phyloP scores from a whole-genome alignment of 331 rosid species.

The Quercus phellos region DNA sequence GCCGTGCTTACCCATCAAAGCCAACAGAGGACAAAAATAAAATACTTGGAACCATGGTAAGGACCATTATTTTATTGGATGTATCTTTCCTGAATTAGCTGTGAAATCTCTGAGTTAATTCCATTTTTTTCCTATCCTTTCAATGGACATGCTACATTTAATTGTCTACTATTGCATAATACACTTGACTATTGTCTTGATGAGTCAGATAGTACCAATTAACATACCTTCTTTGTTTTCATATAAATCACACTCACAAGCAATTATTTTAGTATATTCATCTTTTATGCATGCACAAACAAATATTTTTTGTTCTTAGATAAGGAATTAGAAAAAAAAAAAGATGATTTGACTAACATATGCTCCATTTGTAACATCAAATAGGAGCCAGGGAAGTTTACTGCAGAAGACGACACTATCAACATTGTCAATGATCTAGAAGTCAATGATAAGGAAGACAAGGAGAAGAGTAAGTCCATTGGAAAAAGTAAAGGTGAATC shows the following conservation, averaged over 20 bases:
- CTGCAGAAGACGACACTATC: constrained; percentile 17
- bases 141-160: neutral
- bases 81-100: neutral
- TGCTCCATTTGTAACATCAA: constrained; percentile 8
- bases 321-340: neutral
- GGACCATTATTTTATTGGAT: too few relatives aligned
- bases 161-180: neutral
- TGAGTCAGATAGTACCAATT: neutral
- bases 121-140: too few relatives aligned
- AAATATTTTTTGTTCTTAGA: neutral
- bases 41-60: neutral
- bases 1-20: neutral
- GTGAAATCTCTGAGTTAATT: neutral
- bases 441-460: constrained; percentile 4
- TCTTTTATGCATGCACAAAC: neutral
- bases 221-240: neutral
- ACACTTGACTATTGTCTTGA: neutral
- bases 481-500: constrained; percentile 19
- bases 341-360: neutral
- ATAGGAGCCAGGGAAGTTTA: constrained; percentile 23
- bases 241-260: neutral
- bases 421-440: constrained; percentile 13
- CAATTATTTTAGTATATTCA: neutral
- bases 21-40: neutral
- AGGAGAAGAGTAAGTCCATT: constrained; percentile 8